A percentile compares a stretch with the other conserved stretches of the same genome.
Conservation (phyloP, 371 early-diverging fungal genomes). For the Mortierella sp. region DNA sequence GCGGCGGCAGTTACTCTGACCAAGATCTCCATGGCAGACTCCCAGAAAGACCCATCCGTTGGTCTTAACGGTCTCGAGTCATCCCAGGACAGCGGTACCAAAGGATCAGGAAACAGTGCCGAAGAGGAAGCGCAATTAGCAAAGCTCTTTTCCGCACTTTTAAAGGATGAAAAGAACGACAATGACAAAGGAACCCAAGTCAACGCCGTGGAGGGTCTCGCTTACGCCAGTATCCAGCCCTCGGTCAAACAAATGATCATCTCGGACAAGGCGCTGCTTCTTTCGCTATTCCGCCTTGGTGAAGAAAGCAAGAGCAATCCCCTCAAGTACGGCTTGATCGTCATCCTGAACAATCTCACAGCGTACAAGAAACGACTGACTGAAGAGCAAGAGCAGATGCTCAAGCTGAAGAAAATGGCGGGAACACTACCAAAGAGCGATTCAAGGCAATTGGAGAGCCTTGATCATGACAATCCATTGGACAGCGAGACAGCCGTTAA, state of each 20-base stretch:
- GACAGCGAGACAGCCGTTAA: slow-evolving; percentile 73
- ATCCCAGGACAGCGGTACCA: slow-evolving; percentile 1
- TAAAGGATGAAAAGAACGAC: slow-evolving; percentile 57
- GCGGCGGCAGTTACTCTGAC: slow-evolving; percentile 72
- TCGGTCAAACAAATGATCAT: slow-evolving; percentile 71
- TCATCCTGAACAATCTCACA: slow-evolving; percentile 78
- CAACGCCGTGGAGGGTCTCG: slow-evolving; percentile 78
- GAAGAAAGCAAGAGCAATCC: slow-evolving; percentile 55
- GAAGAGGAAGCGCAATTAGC: slow-evolving; percentile 52
- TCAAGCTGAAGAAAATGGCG: slow-evolving; percentile 77
- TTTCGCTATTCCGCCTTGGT: slow-evolving; percentile 63
- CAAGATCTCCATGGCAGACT: slow-evolving; percentile 66
- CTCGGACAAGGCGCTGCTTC: slow-evolving; percentile 64
- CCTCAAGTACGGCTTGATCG: slow-evolving; percentile 74
- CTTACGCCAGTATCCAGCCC: slow-evolving; percentile 74
- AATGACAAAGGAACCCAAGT: slow-evolving; percentile 24
- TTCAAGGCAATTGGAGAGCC: slow-evolving; percentile 20
- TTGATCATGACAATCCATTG: slow-evolving; percentile 59
- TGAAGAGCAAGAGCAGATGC: slow-evolving; percentile 84
- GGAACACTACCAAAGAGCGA: slow-evolving; percentile 59
- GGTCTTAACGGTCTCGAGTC: slow-evolving; percentile 36
- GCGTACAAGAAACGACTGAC: slow-evolving; percentile 72
- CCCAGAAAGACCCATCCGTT: slow-evolving; percentile 48
- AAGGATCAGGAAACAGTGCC: slow-evolving; percentile 7
- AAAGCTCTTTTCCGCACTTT: slow-evolving; percentile 50